Evolutionary conservation across 129 eudicot genomes (phyloP), one percentile per base, ranked within the genome.

Genomic region (Lactuca saligna): DNA sequence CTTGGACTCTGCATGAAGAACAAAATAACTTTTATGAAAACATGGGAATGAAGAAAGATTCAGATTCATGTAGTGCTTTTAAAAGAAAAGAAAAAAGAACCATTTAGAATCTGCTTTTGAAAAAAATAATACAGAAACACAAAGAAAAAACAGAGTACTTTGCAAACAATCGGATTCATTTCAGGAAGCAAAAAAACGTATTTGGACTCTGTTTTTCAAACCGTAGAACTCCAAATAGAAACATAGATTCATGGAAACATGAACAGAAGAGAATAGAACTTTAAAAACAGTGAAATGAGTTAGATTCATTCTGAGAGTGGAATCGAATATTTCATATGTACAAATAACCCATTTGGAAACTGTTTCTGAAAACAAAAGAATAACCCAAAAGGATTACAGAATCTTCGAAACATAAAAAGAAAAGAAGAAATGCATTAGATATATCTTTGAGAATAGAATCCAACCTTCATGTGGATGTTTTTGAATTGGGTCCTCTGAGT

Each of bases 401-500:
- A 38, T 62, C 54, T 51, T 61, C 57, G 55, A 63, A 41, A 32
- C 49, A 64, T 63, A 55, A 41, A 39, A 2, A 29, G n/a, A 25
- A 31, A 8, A 63, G 14, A 44, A 63, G 41, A 66, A 57, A 57
- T 33, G 62, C 57, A 41, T 41, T 25, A 31, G 44, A 51, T 54
- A 9, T 20, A 17, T 46, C 17, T 4, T 55, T 58, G 74, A 29
- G 75, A 68, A 76, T 61, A 29, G 75, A 76, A 68, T 76, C 80
- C 68, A 61, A 76, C 80, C 75, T 76, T 76, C 80, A 76, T 76
- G 14, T 66, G 50, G 44, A 39, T 61, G 70, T 13, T 38, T 49
- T 41, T 54, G 75, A 68, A 61, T 38, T 54, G 65, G 59, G 17
- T 61, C 55, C 69, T 68, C 20, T 59, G 39, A 31, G 50, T 58